Percentiles rank a stretch among this genome's conserved stretches.
These are phyloP conservation scores for Magnusiomyces fungicola DNA, from an alignment of 1,139 yeast genomes.

Conservation along the genomic window DNA sequence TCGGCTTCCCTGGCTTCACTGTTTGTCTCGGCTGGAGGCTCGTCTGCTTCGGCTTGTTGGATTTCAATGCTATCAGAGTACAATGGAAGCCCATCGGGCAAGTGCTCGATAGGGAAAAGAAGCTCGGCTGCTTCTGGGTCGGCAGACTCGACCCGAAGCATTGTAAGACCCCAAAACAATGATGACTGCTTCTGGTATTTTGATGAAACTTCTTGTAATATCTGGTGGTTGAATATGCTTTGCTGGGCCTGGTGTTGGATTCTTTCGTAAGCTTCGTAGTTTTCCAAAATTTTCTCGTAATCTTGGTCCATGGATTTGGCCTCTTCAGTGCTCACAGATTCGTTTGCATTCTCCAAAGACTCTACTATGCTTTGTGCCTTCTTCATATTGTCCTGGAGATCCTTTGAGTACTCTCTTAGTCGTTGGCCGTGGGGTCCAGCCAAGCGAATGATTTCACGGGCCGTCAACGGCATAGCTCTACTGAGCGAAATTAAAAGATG, in stretches of 20 bases:
- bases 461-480: constrained; percentile 48
- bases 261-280: background rate
- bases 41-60: background rate
- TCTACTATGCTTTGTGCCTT: constrained; percentile 20
- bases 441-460: constrained; percentile 48
- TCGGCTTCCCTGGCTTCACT: background rate
- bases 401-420: constrained; percentile 51
- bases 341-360: constrained; percentile 13
- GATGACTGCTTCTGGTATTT: background rate
- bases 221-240: background rate
- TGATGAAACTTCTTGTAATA: background rate
- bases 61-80: background rate
- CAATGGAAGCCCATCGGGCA: constrained; percentile 1
- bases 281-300: background rate
- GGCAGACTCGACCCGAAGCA: background rate
- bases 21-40: background rate
- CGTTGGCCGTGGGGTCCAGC: constrained; percentile 47
- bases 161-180: constrained; percentile 10
- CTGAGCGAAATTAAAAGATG: constrained; percentile 63
- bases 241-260: background rate
- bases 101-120: constrained; percentile 3
- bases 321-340: constrained; percentile 1
- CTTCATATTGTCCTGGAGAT: constrained; percentile 48
- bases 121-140: background rate
- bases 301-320: background rate